phyloP scores from a whole-genome alignment of 495 filamentous ascomycete genomes.

The Hyphodiscus hymeniophilus region DNA sequence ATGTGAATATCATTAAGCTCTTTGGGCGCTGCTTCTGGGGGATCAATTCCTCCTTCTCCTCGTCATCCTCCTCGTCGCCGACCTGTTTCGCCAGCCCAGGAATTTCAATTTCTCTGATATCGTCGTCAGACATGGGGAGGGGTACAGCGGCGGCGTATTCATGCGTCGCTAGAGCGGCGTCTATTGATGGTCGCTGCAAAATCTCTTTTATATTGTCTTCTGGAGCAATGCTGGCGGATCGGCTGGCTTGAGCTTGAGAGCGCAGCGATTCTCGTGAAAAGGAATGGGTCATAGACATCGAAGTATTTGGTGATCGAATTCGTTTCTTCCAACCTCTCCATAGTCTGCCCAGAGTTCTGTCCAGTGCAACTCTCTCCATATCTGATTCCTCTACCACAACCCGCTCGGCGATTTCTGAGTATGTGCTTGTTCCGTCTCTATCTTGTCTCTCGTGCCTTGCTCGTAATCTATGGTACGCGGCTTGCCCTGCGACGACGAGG shows the following conservation, averaged over 20 bases:
- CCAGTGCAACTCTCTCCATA: constrained; percentile 86
- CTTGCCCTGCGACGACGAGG: constrained; percentile 79
- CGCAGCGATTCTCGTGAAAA: constrained; percentile 34
- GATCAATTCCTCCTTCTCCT: constrained; percentile 24
- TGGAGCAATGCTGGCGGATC: constrained; percentile 32
- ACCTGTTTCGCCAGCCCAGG: constrained; percentile 51
- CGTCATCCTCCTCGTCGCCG: constrained; percentile 48
- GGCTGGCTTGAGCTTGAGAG: constrained; percentile 30
- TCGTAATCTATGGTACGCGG: constrained; percentile 64
- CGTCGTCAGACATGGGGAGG: constrained; percentile 58
- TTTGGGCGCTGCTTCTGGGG: constrained; percentile 42
- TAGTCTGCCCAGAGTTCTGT: constrained; percentile 75
- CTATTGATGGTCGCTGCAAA: constrained; percentile 8
- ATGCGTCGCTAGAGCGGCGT: constrained; percentile 28
- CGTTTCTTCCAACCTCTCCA: constrained; percentile 96
- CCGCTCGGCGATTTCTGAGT: constrained; percentile 42
- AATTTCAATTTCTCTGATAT: constrained; percentile 67
- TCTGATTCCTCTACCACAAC: constrained; percentile 83
- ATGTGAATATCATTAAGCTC: constrained; percentile 47
- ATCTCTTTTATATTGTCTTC: constrained; percentile 9
- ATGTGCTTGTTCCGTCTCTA: constrained; percentile 34
- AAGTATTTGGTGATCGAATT: constrained; percentile 41
- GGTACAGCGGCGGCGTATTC: constrained; percentile 43
- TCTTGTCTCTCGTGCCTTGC: constrained; percentile 41
- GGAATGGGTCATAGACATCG: constrained; percentile 17